Base-by-base conservation (phyloP, 176 grass and related monocot species). In the Coix lacrymajobi region DNA sequence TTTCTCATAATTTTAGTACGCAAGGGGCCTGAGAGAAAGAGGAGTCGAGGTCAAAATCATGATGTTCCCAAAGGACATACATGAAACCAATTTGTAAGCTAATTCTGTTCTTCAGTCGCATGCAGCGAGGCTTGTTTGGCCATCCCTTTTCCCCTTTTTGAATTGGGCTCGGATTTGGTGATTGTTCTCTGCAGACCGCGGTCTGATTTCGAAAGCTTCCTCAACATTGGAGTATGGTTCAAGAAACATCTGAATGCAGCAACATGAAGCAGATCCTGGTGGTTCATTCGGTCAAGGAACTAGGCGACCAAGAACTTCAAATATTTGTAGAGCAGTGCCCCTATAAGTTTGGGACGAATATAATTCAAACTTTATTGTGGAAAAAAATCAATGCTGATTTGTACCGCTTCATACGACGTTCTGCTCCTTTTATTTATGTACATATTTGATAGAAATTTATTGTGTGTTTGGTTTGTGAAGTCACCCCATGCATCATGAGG, bases 181-280 rank as follows among this genome's bases (percentile, higher is more conserved):
- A 16, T 37, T 60, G 24, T 20, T 71, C 12, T 60, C 16, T 88
- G 83, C 83, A 95, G 91, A 80, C 93, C 90, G 1, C 91, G 67
- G 36, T 93, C 91, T 5, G 87, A 93, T 71, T 98, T 93, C 0
- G 89, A 92, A 52, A 88, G 96, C 73, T 98, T 95, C 83, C 79
- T 98, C 44, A 95, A 95, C 69, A 92, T 93, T 37, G 96, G 96
- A 67, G 89, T 95, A 33, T 98, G 96, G 96, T 98, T 98, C 45
- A 95, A 89, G 77, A 91, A 87, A 83, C 34, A 98, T 80, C 85
- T 94, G 30, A 70, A 71, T 5, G 14, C 34, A 40, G 8, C 7
- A 1, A 43, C 26, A 4, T 66, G 4, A 76, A 15, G 38, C 20
- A 69, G 38, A 8, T n/a, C 40, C 67, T 25, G 66, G 22, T 26